Base-by-base conservation (phyloP, 345 rosid genomes). In the Syzygium grande region DNA sequence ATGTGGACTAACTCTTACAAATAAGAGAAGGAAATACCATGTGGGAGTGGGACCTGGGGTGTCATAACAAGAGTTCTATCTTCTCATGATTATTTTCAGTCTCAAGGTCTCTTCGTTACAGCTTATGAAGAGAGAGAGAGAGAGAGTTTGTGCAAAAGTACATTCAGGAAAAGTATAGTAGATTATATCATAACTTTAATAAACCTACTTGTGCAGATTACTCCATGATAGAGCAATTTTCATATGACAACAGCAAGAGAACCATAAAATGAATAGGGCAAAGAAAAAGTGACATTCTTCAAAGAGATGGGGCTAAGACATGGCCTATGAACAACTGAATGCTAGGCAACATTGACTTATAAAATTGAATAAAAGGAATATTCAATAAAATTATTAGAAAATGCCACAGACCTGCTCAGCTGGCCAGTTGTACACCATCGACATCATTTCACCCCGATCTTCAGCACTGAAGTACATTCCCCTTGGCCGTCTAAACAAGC, bases 391-490 rank as follows among this genome's bases (percentile, higher is more conserved):
- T 68, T 19, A 46, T 43, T n/a, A 79, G 84, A 61, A 90, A 43
- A 61, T 73, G 83, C 86, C 52, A 56, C 52, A 86, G 87, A 97
- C 99, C 98, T 97, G 99, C 86, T 96, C 99, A 88, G 99, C 95
- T 25, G 99, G 99, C 99, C 99, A 97, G 91, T 97, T 97, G 91
- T 96, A 97, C 88, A 97, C 98, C 99, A 96, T 96, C 59, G 99
- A 96, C 99, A 96, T 96, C 99, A 98, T 96, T 93, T 98, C 99
- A 90, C 99, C 99, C 51, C 98, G 95, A 90, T 98, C 99, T 58
- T 88, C 96, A 55, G 99, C 96, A 86, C 98, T 95, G 87, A 98
- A 96, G 90, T 96, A 98, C 99, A 98, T 98, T 87, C 99, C 99
- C 56, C 99, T 94, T 41, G 99, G 99, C 92, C 99, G 94, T 93